Evolutionary conservation across 768 basidiomycete species (phyloP).

Genomic region (Agaricus bisporus): DNA sequence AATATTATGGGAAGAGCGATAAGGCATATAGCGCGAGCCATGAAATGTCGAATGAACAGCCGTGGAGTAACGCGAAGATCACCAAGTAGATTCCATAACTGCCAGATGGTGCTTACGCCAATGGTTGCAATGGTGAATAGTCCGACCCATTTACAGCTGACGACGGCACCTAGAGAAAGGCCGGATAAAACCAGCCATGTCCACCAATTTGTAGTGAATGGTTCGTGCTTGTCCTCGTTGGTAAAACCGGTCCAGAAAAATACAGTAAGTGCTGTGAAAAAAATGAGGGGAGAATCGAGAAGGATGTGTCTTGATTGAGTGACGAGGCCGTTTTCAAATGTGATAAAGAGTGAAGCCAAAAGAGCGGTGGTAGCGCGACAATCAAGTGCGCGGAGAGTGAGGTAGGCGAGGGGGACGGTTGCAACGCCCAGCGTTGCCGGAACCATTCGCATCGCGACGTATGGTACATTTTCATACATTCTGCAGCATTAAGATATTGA

Average conservation of each 20-base stretch:
- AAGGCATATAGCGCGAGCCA: conserved; percentile 84
- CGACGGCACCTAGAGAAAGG: conserved; percentile 84
- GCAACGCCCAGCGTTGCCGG: conserved; percentile 86
- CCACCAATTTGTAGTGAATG: conserved; percentile 92
- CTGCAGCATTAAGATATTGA: conserved; percentile 29
- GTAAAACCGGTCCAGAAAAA: conserved; percentile 89
- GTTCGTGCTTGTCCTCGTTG: conserved; percentile 80
- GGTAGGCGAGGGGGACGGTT: conserved; percentile 85
- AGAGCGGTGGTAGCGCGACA: conserved; percentile 90
- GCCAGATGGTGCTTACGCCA: conserved; percentile 76
- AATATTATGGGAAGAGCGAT: conserved; percentile 81
- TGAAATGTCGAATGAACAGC: conserved; percentile 78
- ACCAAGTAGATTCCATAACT: conserved; percentile 87
- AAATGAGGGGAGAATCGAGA: conserved; percentile 95
- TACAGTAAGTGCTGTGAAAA: conserved; percentile 89
- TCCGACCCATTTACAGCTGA: conserved; percentile 97
- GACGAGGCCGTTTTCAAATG: conserved; percentile 93
- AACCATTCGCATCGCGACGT: conserved; percentile 95
- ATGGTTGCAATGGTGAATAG: conserved; percentile 96
- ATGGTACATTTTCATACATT: conserved; percentile 82
- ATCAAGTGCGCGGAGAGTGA: conserved; percentile 89
- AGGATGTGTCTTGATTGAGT: conserved; percentile 97
- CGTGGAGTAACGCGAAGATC: conserved; percentile 74
- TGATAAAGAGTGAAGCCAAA: conserved; percentile 85
- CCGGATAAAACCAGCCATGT: conserved; percentile 84